These are phyloP conservation scores for Saccharomycopsis crataegensis DNA, from an alignment of 1,139 yeast species.

Conservation along the genomic window DNA sequence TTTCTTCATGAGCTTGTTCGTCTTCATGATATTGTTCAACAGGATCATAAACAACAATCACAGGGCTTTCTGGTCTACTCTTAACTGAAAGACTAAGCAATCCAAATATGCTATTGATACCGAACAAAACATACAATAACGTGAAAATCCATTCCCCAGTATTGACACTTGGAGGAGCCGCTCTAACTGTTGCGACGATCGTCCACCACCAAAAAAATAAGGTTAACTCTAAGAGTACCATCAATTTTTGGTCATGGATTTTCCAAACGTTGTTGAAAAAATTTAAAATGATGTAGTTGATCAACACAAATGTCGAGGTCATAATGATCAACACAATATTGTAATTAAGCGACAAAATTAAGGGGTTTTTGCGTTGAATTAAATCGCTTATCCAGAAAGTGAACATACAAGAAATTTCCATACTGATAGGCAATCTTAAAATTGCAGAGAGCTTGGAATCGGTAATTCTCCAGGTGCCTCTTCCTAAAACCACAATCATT, in stretches of 20 bases:
- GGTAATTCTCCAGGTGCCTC: constrained; percentile 42
- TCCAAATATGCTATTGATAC: constrained; percentile 47
- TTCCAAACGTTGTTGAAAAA: constrained; percentile 44
- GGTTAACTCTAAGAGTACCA: constrained; percentile 53
- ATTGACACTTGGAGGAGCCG: constrained; percentile 39
- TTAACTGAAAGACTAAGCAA: constrained; percentile 32
- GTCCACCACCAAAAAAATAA: constrained; percentile 50
- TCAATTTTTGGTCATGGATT: constrained; percentile 64
- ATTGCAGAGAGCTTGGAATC: constrained; percentile 38
- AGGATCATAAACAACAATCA: neutral
- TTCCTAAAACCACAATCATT: constrained; percentile 39
- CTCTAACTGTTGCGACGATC: constrained; percentile 41
- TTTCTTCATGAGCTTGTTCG: constrained; percentile 16
- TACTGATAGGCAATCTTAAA: constrained; percentile 42
- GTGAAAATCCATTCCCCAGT: constrained; percentile 57
- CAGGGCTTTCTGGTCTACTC: neutral
- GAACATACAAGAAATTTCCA: constrained; percentile 35
- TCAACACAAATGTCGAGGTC: constrained; percentile 39
- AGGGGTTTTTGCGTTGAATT: constrained; percentile 41
- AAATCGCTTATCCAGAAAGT: constrained; percentile 33
- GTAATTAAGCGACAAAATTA: constrained; percentile 52
- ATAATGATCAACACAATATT: constrained; percentile 41
- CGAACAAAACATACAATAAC: constrained; percentile 43
- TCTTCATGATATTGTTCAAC: constrained; percentile 16
- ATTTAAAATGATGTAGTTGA: constrained; percentile 51